A percentile compares a stretch with the other conserved stretches of the same genome.
These are phyloP conservation scores for Xylariomycetidae sp. DNA, from an alignment of 2,329 filamentous ascomycete genomes.

Conservation along the genomic window DNA sequence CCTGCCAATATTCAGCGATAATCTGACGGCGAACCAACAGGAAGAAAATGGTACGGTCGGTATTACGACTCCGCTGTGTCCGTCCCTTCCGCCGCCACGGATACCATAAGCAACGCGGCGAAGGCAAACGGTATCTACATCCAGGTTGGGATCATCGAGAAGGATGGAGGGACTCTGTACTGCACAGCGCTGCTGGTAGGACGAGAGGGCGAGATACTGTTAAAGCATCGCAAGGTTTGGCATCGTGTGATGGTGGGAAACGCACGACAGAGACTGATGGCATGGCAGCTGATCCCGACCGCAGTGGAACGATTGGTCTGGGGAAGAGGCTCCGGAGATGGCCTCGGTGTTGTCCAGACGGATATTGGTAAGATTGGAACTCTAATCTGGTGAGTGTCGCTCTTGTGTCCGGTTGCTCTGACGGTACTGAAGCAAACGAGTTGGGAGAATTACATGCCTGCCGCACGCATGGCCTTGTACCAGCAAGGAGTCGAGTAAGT, in stretches of 20 bases:
- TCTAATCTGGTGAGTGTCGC: slow-evolving; percentile 31
- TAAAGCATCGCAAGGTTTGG: slow-evolving; percentile 32
- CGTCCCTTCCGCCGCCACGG: slow-evolving; percentile 32
- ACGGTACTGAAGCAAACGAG: slow-evolving; percentile 12
- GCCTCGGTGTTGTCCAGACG: slow-evolving; percentile 31
- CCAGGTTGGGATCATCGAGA: slow-evolving; percentile 35
- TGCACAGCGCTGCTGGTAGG: slow-evolving; percentile 33
- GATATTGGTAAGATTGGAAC: slow-evolving; percentile 35
- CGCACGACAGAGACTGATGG: slow-evolving; percentile 3
- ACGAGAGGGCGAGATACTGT: slow-evolving; percentile 29
- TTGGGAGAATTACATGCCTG: slow-evolving; percentile 41
- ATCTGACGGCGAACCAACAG: too few relatives aligned
- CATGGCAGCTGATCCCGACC: slow-evolving; percentile 35
- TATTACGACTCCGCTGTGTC: slow-evolving; percentile 33
- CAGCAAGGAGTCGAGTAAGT: slow-evolving; percentile 35
- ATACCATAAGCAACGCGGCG: slow-evolving; percentile 27
- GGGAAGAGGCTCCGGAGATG: slow-evolving; percentile 40
- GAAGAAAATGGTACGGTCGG: slow-evolving; percentile 34
- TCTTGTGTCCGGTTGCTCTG: too few relatives aligned
- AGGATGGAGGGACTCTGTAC: slow-evolving; percentile 34
- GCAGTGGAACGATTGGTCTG: slow-evolving; percentile 34
- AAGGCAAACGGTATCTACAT: slow-evolving; percentile 29
- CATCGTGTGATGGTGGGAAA: not conserved
- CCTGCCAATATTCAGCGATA: too few relatives aligned
- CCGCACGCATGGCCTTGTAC: slow-evolving; percentile 34